phyloP scores from a whole-genome alignment of 768 basidiomycete genomes.

The Tulasnella sp. region DNA sequence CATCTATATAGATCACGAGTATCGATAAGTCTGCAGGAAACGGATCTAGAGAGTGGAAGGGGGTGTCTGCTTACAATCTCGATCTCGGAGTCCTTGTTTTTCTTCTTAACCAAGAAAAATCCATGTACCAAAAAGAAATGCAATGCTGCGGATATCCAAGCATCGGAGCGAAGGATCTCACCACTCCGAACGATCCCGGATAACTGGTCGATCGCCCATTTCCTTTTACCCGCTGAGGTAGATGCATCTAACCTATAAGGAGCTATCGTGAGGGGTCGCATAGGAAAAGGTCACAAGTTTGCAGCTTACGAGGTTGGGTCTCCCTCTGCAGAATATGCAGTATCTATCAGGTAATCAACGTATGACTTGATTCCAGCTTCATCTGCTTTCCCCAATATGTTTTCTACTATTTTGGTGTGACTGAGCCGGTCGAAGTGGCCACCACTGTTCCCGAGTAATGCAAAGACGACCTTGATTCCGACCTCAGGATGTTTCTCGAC shows the following conservation, averaged over 20 bases:
- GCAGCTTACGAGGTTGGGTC: constrained; percentile 37
- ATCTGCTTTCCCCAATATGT: constrained; percentile 75
- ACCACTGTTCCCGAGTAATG: constrained; percentile 73
- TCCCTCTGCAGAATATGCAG: constrained; percentile 55
- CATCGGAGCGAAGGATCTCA: constrained; percentile 76
- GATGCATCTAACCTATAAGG: neutral
- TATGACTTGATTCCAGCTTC: constrained; percentile 75
- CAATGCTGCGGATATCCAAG: constrained; percentile 72
- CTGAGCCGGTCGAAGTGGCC: constrained; percentile 94
- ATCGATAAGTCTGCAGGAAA: neutral
- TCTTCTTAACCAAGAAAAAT: constrained; percentile 75
- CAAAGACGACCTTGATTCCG: constrained; percentile 82
- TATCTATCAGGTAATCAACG: constrained; percentile 67
- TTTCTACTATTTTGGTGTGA: constrained; percentile 89
- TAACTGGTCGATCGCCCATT: constrained; percentile 89
- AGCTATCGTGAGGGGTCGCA: neutral
- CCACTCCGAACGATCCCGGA: constrained; percentile 75
- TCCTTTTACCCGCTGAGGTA: constrained; percentile 48
- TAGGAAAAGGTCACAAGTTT: neutral
- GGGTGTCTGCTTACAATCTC: neutral
- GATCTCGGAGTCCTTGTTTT: constrained; percentile 61
- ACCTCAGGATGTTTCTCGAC: constrained; percentile 75
- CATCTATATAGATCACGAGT: constrained; percentile 51
- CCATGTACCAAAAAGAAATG: constrained; percentile 85
- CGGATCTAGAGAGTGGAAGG: constrained; percentile 15